phyloP scores from a whole-genome alignment of 2,329 filamentous ascomycete genomes.

The Aspergillus flavus region DNA sequence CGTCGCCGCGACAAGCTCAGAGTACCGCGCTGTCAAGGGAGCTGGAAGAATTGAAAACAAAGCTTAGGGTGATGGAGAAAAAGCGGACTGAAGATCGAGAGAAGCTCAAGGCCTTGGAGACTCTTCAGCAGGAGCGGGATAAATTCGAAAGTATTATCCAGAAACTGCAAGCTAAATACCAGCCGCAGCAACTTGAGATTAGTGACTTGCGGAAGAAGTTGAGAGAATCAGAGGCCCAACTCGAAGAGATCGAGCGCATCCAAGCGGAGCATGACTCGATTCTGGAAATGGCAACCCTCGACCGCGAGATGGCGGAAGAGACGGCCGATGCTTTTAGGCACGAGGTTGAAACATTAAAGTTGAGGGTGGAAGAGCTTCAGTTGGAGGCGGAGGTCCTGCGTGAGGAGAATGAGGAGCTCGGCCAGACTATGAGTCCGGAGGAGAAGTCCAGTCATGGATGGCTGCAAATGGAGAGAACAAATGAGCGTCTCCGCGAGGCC shows the following conservation, averaged over 20 bases:
- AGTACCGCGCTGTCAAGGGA: slow-evolving; percentile 62
- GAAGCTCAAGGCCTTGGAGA: slow-evolving; percentile 76
- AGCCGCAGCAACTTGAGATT: slow-evolving; percentile 80
- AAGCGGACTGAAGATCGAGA: slow-evolving; percentile 85
- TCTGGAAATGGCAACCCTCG: slow-evolving; percentile 83
- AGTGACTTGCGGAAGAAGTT: slow-evolving; percentile 73
- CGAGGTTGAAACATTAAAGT: slow-evolving; percentile 76
- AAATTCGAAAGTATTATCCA: slow-evolving; percentile 77
- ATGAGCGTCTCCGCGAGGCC: slow-evolving; percentile 83
- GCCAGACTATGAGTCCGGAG: slow-evolving; percentile 82
- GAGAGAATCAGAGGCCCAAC: slow-evolving; percentile 71
- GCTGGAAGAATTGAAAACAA: slow-evolving; percentile 85
- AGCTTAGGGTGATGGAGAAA: slow-evolving; percentile 82
- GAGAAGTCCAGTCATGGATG: slow-evolving; percentile 85
- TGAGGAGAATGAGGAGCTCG: slow-evolving; percentile 84
- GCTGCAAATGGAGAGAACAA: slow-evolving; percentile 88
- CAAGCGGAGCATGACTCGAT: slow-evolving; percentile 84
- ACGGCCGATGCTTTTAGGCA: slow-evolving; percentile 78
- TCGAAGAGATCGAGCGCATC: slow-evolving; percentile 70
- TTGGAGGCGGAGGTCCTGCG: slow-evolving; percentile 84
- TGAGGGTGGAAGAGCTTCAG: slow-evolving; percentile 79
- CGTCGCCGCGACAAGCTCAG: slow-evolving; percentile 48
- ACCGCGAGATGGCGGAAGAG: slow-evolving; percentile 96
- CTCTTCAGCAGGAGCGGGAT: slow-evolving; percentile 62
- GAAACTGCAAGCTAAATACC: slow-evolving; percentile 86